Base-by-base conservation (phyloP, 352 stramenopile species). In the Globisporangium barbulae region DNA sequence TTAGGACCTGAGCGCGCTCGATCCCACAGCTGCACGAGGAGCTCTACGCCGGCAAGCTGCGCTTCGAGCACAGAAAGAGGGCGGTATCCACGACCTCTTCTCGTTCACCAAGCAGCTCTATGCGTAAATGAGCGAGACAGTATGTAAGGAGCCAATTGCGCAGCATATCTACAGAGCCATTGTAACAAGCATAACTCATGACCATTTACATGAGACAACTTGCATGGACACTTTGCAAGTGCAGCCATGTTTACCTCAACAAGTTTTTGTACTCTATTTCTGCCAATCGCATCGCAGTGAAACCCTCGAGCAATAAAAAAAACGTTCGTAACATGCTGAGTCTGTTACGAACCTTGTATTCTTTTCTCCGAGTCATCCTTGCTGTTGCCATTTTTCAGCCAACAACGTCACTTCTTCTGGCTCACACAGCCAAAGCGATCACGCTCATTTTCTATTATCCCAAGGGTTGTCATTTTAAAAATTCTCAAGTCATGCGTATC, bases 21-120 rank as follows among this genome's bases (percentile, higher is more conserved):
- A 80, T 99, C 39, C 69, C 80, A 30, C 78, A 97, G 70, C 71
- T 98, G 21, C 87, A 96, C 70, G 64, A 72, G 19, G 73, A 73
- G 42, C 75, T 96, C 48, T 93, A 93, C 75, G 60, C 61, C 0
- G 84, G 84, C 57, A 65, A 84, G 59, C 69, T 98, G 50, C 85
- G 90, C 68, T 98, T 99, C 72, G 97, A 99, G 79, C 93, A n/a
- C 97, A 99, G 78, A 97, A 97, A 65, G 97, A 99, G 70, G 97
- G 97, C 64, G 93, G 94, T 47, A 90, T 99, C 33, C 97, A 99
- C 84, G 90, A 96, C 72, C 79, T 99, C 42, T 97, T 99, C 82
- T 97, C 88, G 55, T 99, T 98, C 76, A 88, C 87, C 58, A 97
- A 97, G 76, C 81, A 90, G 65, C 78, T 93, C 44, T 93, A 90